These are phyloP conservation scores for Alopecurus myosuroides DNA, from an alignment of 176 grass and related monocot genomes.

Conservation along the genomic window DNA sequence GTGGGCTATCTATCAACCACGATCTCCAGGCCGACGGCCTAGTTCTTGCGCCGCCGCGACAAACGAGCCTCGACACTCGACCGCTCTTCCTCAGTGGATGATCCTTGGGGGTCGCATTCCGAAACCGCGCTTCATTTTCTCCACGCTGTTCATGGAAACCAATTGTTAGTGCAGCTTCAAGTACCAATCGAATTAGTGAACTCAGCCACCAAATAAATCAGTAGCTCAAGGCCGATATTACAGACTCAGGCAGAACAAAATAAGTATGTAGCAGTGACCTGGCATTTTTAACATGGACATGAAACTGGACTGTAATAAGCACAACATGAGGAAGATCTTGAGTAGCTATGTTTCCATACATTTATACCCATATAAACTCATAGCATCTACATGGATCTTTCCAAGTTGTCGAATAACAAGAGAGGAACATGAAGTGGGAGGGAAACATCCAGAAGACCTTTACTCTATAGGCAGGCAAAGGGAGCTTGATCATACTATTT, in stretches of 20 bases:
- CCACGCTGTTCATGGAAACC: constrained; percentile 42
- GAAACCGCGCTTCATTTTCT: constrained; percentile 90
- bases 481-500: neutral
- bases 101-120: constrained; percentile 76
- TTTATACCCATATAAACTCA: neutral
- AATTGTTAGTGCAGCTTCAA: neutral
- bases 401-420: neutral
- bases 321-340: neutral
- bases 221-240: neutral
- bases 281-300: neutral
- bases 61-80: neutral
- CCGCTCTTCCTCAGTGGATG: constrained; percentile 9
- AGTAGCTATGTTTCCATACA: neutral
- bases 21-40: neutral
- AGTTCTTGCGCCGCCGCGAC: neutral
- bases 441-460: neutral
- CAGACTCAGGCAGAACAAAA: neutral
- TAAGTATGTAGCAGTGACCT: neutral
- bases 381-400: neutral
- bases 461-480: neutral
- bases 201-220: neutral
- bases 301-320: neutral
- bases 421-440: neutral
- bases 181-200: neutral
- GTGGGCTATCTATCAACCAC: neutral